A percentile compares a stretch with the other conserved stretches of the same genome.
Conservation (phyloP, 1,139 yeast species). For the Geotrichum bryndzae region DNA sequence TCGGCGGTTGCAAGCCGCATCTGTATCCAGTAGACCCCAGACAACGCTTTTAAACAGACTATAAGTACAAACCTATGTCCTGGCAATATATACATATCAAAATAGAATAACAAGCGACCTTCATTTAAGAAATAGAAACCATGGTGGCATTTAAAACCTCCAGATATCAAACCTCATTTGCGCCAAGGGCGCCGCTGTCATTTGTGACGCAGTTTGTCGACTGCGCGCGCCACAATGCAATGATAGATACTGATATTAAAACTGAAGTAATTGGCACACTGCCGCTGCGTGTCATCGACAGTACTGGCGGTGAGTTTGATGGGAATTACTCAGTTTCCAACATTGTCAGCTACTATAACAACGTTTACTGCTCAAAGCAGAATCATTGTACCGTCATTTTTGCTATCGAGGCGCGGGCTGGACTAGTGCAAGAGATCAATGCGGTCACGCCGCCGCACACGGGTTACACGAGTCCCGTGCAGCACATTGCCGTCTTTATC, state of each 20-base stretch:
- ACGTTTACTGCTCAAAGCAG: slow-evolving; percentile 20
- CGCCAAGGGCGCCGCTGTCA: not conserved
- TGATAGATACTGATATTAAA: not conserved
- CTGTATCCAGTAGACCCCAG: not conserved
- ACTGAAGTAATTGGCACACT: slow-evolving; percentile 1
- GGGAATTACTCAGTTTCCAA: slow-evolving; percentile 15
- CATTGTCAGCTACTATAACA: slow-evolving; percentile 12
- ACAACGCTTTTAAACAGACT: not conserved
- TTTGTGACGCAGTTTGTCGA: slow-evolving; percentile 5
- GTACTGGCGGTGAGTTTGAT: slow-evolving; percentile 19
- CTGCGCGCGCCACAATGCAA: not conserved
- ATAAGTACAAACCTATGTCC: not conserved
- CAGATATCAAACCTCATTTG: not conserved
- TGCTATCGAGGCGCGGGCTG: slow-evolving; percentile 3
- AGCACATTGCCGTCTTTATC: slow-evolving; percentile 17
- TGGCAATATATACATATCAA: too few species aligned
- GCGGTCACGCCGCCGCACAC: slow-evolving; percentile 20
- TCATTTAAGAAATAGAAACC: not conserved
- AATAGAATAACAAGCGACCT: too few species aligned
- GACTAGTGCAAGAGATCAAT: slow-evolving; percentile 16
- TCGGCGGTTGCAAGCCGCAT: not conserved
- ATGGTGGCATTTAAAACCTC: not conserved
- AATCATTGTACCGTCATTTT: slow-evolving; percentile 18
- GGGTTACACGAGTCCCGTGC: slow-evolving; percentile 21
- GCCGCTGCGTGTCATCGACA: slow-evolving; percentile 9